Percentiles rank a stretch among this genome's conserved stretches.
Conservation (phyloP, 352 stramenopile genomes). For the Blastocystis sp. region DNA sequence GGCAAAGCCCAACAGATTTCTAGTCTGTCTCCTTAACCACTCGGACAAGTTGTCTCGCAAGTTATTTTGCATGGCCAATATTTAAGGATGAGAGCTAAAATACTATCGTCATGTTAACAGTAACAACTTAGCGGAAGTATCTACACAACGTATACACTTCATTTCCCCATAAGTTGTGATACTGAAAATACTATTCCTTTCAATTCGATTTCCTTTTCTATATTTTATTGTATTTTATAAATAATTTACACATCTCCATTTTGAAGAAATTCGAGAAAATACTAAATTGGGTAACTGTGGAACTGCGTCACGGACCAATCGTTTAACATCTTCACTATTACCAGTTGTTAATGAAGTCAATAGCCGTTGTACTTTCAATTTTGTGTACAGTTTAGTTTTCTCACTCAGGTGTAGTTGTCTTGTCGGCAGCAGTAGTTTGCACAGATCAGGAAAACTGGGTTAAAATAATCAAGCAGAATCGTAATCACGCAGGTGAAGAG, state of each 20-base stretch:
- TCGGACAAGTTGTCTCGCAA: conserved; percentile 63
- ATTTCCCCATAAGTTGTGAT: not conserved
- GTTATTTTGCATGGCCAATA: no score
- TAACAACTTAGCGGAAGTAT: no score
- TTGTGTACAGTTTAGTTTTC: not conserved
- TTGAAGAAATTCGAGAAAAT: not conserved
- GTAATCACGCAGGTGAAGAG: not conserved
- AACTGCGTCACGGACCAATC: no score
- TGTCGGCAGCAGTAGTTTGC: not conserved
- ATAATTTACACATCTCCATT: no score
- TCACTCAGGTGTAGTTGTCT: not conserved
- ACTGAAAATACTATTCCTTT: not conserved
- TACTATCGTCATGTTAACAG: no score
- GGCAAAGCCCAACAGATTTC: conserved; percentile 65
- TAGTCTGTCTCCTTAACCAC: conserved; percentile 66
- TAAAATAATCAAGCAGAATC: not conserved
- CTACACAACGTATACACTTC: no score
- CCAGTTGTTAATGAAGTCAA: no score
- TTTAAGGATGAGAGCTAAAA: no score
- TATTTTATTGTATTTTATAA: not conserved
- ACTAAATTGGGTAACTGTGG: no score
- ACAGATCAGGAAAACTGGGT: not conserved
- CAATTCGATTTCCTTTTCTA: no score
- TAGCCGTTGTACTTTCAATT: no score
- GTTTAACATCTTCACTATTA: no score